Evolutionary conservation across 2,329 filamentous ascomycete genomes (phyloP).

Genomic region (Raffaelea arxii): DNA sequence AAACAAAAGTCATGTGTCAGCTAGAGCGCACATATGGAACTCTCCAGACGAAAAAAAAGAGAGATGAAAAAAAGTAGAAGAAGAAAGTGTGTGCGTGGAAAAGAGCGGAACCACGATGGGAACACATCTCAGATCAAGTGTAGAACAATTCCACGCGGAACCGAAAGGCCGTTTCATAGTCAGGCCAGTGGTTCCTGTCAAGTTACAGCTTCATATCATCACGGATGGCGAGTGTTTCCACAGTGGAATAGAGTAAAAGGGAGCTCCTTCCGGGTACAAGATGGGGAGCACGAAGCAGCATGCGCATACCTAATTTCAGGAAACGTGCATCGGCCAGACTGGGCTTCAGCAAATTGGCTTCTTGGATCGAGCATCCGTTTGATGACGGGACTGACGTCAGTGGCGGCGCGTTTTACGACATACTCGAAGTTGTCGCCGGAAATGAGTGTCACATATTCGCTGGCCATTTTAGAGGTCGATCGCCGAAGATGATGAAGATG

Average conservation of each 20-base stretch:
- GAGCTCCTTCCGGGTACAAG: not conserved
- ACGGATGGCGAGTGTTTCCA: too few relatives aligned
- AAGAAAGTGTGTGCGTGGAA: not conserved
- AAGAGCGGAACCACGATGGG: not conserved
- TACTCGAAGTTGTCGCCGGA: constrained; percentile 71
- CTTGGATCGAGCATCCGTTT: constrained; percentile 64
- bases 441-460: constrained; percentile 68
- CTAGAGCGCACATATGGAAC: too few relatives aligned
- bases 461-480: too few relatives aligned
- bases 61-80: not conserved
- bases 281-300: not conserved
- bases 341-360: constrained; percentile 57
- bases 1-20: too few relatives aligned
- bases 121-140: constrained; percentile 17
- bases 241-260: not conserved
- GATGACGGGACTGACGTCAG: constrained; percentile 60
- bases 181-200: constrained; percentile 10
- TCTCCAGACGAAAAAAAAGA: too few relatives aligned
- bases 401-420: constrained; percentile 61
- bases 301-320: constrained; percentile 61
- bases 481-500: too few relatives aligned
- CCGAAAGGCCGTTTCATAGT: constrained; percentile 1
- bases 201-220: constrained; percentile 22
- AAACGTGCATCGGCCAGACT: constrained; percentile 54
- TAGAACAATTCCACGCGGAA: constrained; percentile 11